A percentile compares a stretch with the other conserved stretches of the same genome.
phyloP scores from a whole-genome alignment of 306 rosid species.

The Inga laurina region DNA sequence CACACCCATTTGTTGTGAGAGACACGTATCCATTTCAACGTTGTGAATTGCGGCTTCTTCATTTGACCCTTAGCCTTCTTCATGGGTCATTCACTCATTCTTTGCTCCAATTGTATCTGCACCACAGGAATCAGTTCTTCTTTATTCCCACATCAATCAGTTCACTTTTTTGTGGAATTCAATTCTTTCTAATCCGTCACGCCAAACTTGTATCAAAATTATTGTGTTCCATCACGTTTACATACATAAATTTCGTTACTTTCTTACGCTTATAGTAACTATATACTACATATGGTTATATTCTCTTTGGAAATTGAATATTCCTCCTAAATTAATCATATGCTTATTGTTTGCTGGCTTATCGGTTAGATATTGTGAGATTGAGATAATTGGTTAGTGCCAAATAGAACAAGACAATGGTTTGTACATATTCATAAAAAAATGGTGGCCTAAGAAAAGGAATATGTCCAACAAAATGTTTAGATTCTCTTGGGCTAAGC shows the following conservation, averaged over 20 bases:
- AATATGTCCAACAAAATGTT: too few relatives aligned
- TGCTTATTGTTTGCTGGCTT: neutral
- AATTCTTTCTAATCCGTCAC: neutral
- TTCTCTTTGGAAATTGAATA: neutral
- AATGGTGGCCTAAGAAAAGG: neutral
- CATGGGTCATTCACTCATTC: neutral
- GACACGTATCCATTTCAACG: neutral
- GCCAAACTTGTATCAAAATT: neutral
- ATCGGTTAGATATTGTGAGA: too few relatives aligned
- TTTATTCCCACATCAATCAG: neutral
- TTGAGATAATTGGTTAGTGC: neutral
- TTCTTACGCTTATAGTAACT: neutral
- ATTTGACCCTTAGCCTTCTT: neutral
- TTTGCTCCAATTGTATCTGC: neutral
- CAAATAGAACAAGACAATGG: neutral
- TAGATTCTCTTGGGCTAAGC: neutral
- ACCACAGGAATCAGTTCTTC: neutral
- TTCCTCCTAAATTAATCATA: neutral
- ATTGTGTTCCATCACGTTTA: neutral
- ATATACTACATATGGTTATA: too few relatives aligned
- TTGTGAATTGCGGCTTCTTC: neutral
- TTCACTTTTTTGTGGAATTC: neutral
- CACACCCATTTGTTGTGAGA: neutral
- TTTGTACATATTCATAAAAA: neutral
- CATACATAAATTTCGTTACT: neutral